phyloP scores from a whole-genome alignment of 1,284 basidiomycete genomes.

The Irpex lacteus region DNA sequence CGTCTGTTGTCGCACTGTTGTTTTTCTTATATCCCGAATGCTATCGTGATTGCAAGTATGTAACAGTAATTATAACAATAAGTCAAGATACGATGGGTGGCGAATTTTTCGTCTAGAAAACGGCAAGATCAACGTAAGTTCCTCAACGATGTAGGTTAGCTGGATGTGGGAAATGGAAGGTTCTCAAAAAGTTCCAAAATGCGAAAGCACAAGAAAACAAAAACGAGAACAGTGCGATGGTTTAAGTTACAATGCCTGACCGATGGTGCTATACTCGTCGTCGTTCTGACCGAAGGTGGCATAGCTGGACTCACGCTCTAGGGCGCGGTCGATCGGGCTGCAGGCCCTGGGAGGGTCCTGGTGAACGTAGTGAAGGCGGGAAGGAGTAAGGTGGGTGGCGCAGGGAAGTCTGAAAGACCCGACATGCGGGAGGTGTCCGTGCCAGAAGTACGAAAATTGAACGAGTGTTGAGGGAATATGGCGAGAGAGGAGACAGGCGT shows the following conservation, averaged over 20 bases:
- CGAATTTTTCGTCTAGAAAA: background rate
- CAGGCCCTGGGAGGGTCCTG: constrained; percentile 9
- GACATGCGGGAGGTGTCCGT: constrained; percentile 62
- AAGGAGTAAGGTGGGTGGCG: constrained; percentile 41
- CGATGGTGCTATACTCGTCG: constrained; percentile 15
- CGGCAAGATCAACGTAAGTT: background rate
- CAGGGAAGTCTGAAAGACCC: constrained; percentile 71
- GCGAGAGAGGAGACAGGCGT: constrained; percentile 39
- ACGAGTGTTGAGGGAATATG: constrained; percentile 44
- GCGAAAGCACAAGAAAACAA: background rate
- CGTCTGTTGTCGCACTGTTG: background rate
- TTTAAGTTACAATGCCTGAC: constrained; percentile 23
- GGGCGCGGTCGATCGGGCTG: constrained; percentile 15
- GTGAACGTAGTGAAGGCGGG: constrained; percentile 13
- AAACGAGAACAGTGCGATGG: background rate
- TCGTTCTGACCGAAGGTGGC: constrained; percentile 24
- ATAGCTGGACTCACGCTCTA: constrained; percentile 25
- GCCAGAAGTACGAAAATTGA: constrained; percentile 64
- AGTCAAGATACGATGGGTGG: background rate
- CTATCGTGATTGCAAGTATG: background rate
- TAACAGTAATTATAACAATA: background rate
- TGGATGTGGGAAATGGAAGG: background rate
- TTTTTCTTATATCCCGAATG: background rate
- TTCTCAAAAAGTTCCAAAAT: background rate
- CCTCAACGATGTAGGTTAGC: background rate